Conservation (phyloP, 2,329 filamentous ascomycete genomes). For the Fusarium sp. region DNA sequence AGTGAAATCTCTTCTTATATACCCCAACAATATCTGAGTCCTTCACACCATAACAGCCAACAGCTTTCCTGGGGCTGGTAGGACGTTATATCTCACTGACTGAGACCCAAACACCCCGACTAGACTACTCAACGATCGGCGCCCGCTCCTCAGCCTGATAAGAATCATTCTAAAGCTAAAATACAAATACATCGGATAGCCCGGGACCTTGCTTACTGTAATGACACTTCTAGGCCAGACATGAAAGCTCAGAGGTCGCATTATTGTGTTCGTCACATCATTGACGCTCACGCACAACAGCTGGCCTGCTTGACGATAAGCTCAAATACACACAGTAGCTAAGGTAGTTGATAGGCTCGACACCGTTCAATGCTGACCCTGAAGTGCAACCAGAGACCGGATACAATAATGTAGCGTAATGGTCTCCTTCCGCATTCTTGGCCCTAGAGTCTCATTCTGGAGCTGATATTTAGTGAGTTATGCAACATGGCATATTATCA, state of each 20-base stretch:
- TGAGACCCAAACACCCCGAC: background rate
- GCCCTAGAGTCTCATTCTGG: background rate
- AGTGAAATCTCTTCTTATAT: background rate
- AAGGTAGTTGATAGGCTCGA: background rate
- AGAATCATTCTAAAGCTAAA: slow-evolving; percentile 3
- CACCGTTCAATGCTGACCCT: slow-evolving; percentile 1
- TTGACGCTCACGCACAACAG: slow-evolving; percentile 3
- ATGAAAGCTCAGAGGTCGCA: background rate
- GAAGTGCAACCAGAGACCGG: background rate
- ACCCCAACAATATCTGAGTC: background rate
- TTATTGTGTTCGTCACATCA: slow-evolving; percentile 8
- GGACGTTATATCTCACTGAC: slow-evolving; percentile 1
- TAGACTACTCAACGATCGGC: slow-evolving; percentile 5
- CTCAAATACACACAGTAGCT: background rate
- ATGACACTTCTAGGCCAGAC: slow-evolving; percentile 1
- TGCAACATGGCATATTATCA: background rate
- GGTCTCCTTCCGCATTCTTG: background rate
- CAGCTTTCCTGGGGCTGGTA: background rate
- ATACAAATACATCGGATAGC: slow-evolving; percentile 22
- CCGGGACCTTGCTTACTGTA: slow-evolving; percentile 28
- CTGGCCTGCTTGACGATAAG: background rate
- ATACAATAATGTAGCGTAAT: background rate
- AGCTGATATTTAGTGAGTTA: background rate
- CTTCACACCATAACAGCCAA: background rate
- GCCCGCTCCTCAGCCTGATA: background rate